phyloP scores from a whole-genome alignment of 345 rosid genomes.

The Ailanthus altissimus region DNA sequence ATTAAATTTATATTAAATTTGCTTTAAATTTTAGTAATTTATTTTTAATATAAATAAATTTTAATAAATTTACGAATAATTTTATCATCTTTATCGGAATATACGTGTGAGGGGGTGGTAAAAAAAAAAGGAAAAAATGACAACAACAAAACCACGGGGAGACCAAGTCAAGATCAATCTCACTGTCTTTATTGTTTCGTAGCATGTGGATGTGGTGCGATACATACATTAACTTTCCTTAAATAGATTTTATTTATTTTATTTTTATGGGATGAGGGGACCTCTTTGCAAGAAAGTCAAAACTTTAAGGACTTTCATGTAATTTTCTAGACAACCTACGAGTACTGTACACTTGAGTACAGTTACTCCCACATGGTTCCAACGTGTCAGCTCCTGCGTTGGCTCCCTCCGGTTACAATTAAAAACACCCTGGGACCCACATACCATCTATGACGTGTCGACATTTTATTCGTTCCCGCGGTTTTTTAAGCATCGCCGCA shows the following conservation, averaged over 20 bases:
- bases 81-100: too few species aligned
- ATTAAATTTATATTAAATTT: too few species aligned
- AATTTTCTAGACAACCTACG: neutral
- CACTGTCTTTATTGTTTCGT: conserved; percentile 1
- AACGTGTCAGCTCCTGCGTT: neutral
- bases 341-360: neutral
- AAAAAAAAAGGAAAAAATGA: neutral
- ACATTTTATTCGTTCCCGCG: neutral
- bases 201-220: neutral
- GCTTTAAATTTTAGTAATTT: too few species aligned
- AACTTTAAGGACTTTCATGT: neutral
- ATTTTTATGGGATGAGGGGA: neutral
- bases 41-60: too few species aligned
- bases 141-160: conserved; percentile 1
- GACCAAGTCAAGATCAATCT: neutral
- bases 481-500: neutral
- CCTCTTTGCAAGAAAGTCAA: neutral
- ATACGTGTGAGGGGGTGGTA: neutral
- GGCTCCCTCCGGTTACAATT: conserved; percentile 5
- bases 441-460: conserved; percentile 17
- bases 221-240: neutral
- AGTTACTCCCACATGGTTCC: conserved; percentile 11
- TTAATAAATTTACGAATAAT: too few species aligned
- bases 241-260: neutral
- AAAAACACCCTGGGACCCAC: conserved; percentile 20